Evolutionary conservation across 805 yeast genomes (phyloP).

Genomic region (Schwanniomyces sp.): DNA sequence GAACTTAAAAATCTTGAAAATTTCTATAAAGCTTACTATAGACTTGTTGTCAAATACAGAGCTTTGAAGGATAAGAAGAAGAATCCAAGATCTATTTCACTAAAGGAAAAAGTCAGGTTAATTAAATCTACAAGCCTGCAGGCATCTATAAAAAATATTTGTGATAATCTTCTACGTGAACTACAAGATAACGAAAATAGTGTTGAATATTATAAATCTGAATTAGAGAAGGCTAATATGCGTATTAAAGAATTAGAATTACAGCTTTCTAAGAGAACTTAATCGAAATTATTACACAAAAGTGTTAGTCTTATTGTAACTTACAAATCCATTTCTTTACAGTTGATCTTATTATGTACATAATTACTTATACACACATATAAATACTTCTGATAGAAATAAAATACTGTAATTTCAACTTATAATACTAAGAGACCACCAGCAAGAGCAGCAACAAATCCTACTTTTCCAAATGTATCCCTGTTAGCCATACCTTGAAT

Average conservation of each 20-base stretch:
- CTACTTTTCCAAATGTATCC: slow-evolving; percentile 8
- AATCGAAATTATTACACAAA: background rate
- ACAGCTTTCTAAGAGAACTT: background rate
- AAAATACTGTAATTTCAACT: background rate
- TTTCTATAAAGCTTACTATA: slow-evolving; percentile 31
- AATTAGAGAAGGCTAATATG: slow-evolving; percentile 22
- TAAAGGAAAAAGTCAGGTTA: slow-evolving; percentile 17
- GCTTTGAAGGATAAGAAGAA: slow-evolving; percentile 15
- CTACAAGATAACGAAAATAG: slow-evolving; percentile 9
- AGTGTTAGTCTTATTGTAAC: background rate
- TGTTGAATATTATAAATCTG: slow-evolving; percentile 18
- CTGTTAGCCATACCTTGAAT: slow-evolving; percentile 7
- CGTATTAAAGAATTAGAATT: slow-evolving; percentile 18
- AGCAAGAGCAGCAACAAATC: slow-evolving; percentile 10
- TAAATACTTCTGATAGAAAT: background rate
- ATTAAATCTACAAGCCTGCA: slow-evolving; percentile 23
- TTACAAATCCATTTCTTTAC: background rate
- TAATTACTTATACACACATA: background rate
- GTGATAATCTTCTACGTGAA: slow-evolving; percentile 22
- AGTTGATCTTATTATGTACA: background rate
- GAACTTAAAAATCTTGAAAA: slow-evolving; percentile 26
- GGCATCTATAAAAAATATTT: slow-evolving; percentile 14
- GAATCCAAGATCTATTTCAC: slow-evolving; percentile 3
- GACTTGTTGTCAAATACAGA: slow-evolving; percentile 27
- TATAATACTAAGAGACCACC: slow-evolving; percentile 10